phyloP scores from a whole-genome alignment of 306 rosid species.

The Astragalus glycyphyllos region DNA sequence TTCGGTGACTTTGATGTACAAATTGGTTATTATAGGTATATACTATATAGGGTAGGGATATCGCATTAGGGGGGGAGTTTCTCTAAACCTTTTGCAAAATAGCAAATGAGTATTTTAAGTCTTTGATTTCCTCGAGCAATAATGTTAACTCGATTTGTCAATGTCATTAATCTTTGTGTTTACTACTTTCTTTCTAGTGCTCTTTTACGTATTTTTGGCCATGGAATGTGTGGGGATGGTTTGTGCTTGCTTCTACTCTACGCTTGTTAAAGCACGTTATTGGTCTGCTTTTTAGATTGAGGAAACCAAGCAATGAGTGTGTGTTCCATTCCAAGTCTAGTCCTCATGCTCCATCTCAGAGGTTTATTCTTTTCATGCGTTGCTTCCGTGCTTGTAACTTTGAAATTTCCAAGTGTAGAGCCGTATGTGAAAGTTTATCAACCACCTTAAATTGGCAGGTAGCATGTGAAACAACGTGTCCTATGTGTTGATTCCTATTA shows the following conservation, averaged over 20 bases:
- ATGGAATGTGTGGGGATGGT: background rate
- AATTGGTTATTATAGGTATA: background rate
- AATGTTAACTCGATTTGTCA: background rate
- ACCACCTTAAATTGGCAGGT: too few species aligned
- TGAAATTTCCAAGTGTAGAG: too few species aligned
- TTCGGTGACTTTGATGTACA: conserved; percentile 8
- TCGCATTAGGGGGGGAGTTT: conserved; percentile 14
- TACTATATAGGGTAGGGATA: background rate
- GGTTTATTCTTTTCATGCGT: background rate
- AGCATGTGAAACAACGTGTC: too few species aligned
- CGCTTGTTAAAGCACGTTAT: conserved; percentile 42
- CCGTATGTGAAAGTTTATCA: too few species aligned
- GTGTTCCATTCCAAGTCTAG: background rate
- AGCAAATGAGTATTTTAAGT: background rate
- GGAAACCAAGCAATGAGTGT: conserved; percentile 32
- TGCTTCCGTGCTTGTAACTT: background rate
- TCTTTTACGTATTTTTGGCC: background rate
- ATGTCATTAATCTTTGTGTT: background rate
- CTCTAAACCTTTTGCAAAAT: background rate
- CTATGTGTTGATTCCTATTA: too few species aligned
- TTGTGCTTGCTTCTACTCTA: conserved; percentile 48
- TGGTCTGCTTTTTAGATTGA: conserved; percentile 31
- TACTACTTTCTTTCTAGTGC: background rate
- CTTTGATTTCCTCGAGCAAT: conserved; percentile 13
- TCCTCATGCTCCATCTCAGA: background rate